These are phyloP conservation scores for Mortierella claussenii DNA, from an alignment of 192 early-diverging fungal genomes.

Conservation along the genomic window DNA sequence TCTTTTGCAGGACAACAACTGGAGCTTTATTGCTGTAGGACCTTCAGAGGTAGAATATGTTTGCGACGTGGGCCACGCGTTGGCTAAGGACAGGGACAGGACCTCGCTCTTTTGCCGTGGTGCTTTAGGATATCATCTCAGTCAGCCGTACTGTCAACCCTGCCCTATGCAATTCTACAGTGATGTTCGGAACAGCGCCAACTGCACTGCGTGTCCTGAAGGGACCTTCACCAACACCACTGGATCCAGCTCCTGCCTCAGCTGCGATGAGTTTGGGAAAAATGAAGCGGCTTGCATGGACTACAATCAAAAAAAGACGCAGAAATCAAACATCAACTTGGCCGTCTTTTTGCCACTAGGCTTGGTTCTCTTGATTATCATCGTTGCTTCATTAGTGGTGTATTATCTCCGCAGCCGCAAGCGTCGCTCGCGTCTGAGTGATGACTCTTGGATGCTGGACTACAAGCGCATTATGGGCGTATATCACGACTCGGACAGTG, in stretches of 20 bases:
- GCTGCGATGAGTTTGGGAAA: slow-evolving; percentile 28
- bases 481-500: slow-evolving; percentile 34
- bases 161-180: slow-evolving; percentile 26
- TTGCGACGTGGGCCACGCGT: slow-evolving; percentile 27
- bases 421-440: slow-evolving; percentile 26
- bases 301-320: slow-evolving; percentile 19
- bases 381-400: background rate
- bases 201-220: slow-evolving; percentile 19
- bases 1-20: slow-evolving; percentile 30
- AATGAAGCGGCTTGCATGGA: slow-evolving; percentile 9
- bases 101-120: slow-evolving; percentile 17
- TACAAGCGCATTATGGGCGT: slow-evolving; percentile 47
- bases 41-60: slow-evolving; percentile 22
- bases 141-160: slow-evolving; percentile 20
- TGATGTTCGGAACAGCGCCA: slow-evolving; percentile 18
- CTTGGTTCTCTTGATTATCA: background rate
- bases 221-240: slow-evolving; percentile 31
- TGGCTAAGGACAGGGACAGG: background rate
- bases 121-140: slow-evolving; percentile 1
- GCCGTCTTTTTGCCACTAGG: slow-evolving; percentile 32
- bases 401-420: slow-evolving; percentile 20
- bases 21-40: slow-evolving; percentile 32
- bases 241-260: slow-evolving; percentile 18
- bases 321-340: slow-evolving; percentile 9
- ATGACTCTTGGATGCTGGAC: slow-evolving; percentile 50